Percentiles rank a stretch among this genome's conserved stretches.
These are phyloP conservation scores for Globisporangium apiculatum DNA, from an alignment of 352 stramenopile species.

Conservation along the genomic window DNA sequence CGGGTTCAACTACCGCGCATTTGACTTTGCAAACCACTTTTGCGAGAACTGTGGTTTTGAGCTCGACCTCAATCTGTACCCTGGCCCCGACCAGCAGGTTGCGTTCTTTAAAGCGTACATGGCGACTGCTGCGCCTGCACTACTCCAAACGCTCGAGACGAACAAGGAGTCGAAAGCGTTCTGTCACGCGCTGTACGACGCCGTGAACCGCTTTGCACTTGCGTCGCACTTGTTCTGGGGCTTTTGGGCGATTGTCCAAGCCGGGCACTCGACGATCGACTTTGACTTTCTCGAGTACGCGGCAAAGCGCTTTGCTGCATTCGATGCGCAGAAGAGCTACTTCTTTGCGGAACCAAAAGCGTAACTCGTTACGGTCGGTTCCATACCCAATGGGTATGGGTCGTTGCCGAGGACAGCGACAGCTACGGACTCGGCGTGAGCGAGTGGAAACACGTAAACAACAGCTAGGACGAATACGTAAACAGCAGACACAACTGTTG, in stretches of 20 bases:
- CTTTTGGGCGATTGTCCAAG: conserved; percentile 92
- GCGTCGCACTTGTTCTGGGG: conserved; percentile 92
- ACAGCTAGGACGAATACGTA: too few relatives aligned
- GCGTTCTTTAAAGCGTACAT: conserved; percentile 87
- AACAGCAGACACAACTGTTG: too few relatives aligned
- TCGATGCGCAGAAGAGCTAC: conserved; percentile 63
- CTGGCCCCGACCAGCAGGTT: conserved; percentile 73
- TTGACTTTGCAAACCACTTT: conserved; percentile 95
- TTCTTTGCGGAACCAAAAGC: conserved; percentile 24
- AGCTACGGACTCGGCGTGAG: too few relatives aligned
- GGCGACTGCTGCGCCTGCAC: conserved; percentile 44
- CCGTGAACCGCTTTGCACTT: conserved; percentile 85
- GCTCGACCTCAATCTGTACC: conserved; percentile 83
- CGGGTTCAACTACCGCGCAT: conserved; percentile 90
- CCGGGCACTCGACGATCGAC: conserved; percentile 84
- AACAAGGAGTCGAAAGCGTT: conserved; percentile 80
- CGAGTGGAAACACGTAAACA: too few relatives aligned
- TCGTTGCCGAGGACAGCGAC: too few relatives aligned
- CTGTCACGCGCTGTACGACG: conserved; percentile 74
- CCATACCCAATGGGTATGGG: too few relatives aligned
- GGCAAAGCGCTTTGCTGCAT: conserved; percentile 73
- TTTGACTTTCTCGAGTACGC: conserved; percentile 88
- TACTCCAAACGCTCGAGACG: conserved; percentile 52
- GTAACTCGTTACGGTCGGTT: conserved; percentile 4
- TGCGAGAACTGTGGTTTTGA: conserved; percentile 93